Conservation (phyloP, 176 grass and related monocot species). For the Saccharum officinarum region DNA sequence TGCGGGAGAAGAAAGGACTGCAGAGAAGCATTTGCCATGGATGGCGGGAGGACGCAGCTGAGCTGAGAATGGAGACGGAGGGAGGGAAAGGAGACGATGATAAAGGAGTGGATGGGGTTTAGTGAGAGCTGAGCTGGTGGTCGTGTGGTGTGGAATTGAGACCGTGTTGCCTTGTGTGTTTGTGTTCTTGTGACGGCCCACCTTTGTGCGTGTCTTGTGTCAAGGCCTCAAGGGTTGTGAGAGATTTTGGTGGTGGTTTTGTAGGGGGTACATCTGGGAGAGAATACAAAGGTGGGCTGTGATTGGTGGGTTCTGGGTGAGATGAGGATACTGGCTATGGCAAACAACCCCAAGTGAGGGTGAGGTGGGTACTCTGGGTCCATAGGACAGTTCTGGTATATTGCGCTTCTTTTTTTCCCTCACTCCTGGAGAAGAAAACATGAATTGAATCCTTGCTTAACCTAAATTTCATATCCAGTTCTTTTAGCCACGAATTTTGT, state of each 20-base stretch:
- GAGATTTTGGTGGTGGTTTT: conserved; percentile 25
- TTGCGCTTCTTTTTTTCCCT: not conserved
- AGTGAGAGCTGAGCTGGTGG: conserved; percentile 28
- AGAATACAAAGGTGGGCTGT: conserved; percentile 45
- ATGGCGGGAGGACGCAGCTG: not conserved
- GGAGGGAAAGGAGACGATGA: conserved; percentile 31
- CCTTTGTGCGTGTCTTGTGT: too few relatives aligned
- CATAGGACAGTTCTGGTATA: not conserved
- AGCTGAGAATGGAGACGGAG: not conserved
- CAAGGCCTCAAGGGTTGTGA: conserved; percentile 26
- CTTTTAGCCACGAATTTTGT: too few relatives aligned
- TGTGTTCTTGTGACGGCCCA: too few relatives aligned
- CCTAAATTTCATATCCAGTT: not conserved
- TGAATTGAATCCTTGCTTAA: not conserved
- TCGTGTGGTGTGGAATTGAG: conserved; percentile 34
- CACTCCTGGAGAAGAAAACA: not conserved
- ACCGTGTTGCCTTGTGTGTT: not conserved
- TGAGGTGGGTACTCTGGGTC: conserved; percentile 11
- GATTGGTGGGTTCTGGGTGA: conserved; percentile 94
- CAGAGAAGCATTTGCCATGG: conserved; percentile 62
- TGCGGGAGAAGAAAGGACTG: conserved; percentile 64
- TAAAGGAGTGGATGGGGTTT: conserved; percentile 51
- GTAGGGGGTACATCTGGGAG: conserved; percentile 34
- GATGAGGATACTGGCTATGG: conserved; percentile 51
- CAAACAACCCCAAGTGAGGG: conserved; percentile 13